These are phyloP conservation scores for Leccinellum albellum DNA, from an alignment of 768 basidiomycete genomes.

Conservation along the genomic window DNA sequence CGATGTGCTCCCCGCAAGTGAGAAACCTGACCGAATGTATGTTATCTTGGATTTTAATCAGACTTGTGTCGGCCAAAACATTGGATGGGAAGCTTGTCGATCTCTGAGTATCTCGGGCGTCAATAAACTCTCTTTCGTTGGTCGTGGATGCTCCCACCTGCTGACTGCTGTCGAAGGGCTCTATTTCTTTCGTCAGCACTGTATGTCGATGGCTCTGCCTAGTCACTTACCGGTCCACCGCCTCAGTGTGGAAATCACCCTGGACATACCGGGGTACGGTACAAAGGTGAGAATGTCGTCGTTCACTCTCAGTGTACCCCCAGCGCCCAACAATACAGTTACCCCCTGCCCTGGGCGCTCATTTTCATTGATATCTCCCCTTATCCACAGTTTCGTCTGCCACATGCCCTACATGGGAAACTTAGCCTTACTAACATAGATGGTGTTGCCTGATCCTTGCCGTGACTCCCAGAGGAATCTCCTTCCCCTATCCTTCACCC, in stretches of 20 bases:
- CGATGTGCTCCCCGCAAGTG: background rate
- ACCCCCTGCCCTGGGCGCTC: background rate
- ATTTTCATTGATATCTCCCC: background rate
- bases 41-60: background rate
- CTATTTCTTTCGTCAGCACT: background rate
- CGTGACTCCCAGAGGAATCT: background rate
- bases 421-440: too few relatives aligned
- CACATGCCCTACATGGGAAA: too few relatives aligned
- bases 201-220: too few relatives aligned
- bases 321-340: too few relatives aligned
- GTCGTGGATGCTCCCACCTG: background rate
- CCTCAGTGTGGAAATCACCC: background rate
- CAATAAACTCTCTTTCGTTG: background rate
- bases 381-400: background rate
- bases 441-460: background rate
- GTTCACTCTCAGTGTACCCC: background rate
- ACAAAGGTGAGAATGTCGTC: background rate
- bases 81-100: background rate
- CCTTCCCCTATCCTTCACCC: background rate
- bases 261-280: background rate
- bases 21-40: background rate
- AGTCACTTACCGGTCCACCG: background rate
- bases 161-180: background rate
- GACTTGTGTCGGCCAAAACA: background rate
- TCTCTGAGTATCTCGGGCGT: background rate